phyloP scores from a whole-genome alignment of 305 asterid genomes.

The Caryopteris hybrid region DNA sequence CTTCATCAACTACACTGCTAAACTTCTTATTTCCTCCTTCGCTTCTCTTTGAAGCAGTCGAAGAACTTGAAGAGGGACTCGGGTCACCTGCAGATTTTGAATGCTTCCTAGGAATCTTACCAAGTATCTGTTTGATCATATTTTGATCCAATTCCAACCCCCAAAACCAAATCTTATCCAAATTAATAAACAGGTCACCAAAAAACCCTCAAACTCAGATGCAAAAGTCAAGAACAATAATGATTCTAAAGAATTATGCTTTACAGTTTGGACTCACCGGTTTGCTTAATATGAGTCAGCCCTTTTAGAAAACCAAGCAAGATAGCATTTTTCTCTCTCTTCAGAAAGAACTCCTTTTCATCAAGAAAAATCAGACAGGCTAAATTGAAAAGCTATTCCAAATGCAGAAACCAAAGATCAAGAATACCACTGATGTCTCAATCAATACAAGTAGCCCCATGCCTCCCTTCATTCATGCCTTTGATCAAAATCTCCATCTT shows the following conservation, averaged over 20 bases:
- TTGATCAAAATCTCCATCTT: conserved; percentile 21
- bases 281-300: conserved; percentile 1
- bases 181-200: conserved; percentile 12
- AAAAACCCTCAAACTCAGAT: conserved; percentile 23
- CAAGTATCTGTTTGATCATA: conserved; percentile 73
- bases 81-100: conserved; percentile 49
- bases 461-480: conserved; percentile 21
- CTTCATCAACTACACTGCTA: conserved; percentile 42
- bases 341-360: conserved; percentile 12
- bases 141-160: conserved; percentile 21
- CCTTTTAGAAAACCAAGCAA: conserved; percentile 20
- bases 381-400: conserved; percentile 17
- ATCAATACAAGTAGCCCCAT: conserved; percentile 30
- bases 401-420: conserved; percentile 30
- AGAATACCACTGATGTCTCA: conserved; percentile 29
- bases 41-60: conserved; percentile 46
- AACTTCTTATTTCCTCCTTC: conserved; percentile 46
- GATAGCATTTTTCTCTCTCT: conserved; percentile 16
- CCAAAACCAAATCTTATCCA: conserved; percentile 10
- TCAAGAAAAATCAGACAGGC: conserved; percentile 13
- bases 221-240: conserved; percentile 15
- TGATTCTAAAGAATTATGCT: conserved; percentile 1
- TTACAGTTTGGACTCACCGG: conserved; percentile 16
- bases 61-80: conserved; percentile 46
- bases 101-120: conserved; percentile 70